Conservation (phyloP, 805 yeast species). For the Wickerhamiella spandovensis region DNA sequence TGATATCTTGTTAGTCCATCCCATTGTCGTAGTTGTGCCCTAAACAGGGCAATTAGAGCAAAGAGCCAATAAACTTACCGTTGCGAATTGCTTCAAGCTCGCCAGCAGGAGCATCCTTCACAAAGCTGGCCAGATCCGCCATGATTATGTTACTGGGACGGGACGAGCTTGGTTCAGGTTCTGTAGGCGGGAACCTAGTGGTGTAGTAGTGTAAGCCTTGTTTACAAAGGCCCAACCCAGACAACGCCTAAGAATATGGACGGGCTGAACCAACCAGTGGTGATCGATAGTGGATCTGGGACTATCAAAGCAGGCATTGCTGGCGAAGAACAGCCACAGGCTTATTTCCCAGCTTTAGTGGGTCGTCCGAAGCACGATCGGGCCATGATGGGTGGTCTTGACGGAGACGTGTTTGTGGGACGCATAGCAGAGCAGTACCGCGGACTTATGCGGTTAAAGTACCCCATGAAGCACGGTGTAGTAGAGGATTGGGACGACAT, state of each 20-base stretch:
- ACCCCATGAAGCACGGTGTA: constrained; percentile 72
- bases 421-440: constrained; percentile 57
- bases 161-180: no score
- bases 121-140: constrained; percentile 19
- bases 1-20: constrained; percentile 27
- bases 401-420: constrained; percentile 64
- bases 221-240: background rate
- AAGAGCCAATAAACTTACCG: constrained; percentile 20
- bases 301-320: constrained; percentile 81
- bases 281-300: constrained; percentile 74
- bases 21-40: no score
- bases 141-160: constrained; percentile 1
- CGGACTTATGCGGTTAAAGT: constrained; percentile 56
- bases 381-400: constrained; percentile 61
- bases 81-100: constrained; percentile 31
- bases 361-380: constrained; percentile 79
- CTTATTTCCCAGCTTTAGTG: constrained; percentile 47
- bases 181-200: no score
- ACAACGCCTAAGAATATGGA: background rate
- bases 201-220: background rate
- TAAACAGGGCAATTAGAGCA: no score
- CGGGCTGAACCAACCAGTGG: constrained; percentile 49
- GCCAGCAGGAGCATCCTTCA: constrained; percentile 46
- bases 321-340: constrained; percentile 72
- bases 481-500: constrained; percentile 76